Percentiles rank a stretch among this genome's conserved stretches.
Conservation (phyloP, 225 moss, liverwort and hornwort species). For the Marchantia paleacea region DNA sequence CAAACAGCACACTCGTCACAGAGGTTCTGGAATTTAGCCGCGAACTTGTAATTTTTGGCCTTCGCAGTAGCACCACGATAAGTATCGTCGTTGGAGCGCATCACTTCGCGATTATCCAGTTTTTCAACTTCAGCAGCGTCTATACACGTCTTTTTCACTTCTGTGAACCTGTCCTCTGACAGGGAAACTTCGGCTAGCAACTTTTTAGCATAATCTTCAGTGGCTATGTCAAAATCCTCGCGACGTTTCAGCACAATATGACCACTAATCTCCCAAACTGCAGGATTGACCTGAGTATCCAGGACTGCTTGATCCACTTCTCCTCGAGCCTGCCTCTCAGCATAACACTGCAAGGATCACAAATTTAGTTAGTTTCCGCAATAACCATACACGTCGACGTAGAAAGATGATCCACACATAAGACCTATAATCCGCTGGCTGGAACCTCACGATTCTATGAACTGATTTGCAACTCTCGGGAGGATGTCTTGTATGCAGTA, state of each 20-base stretch:
- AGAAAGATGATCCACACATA: too few species aligned
- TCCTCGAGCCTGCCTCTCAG: constrained; percentile 67
- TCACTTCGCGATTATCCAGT: neutral
- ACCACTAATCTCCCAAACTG: constrained; percentile 93
- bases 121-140: constrained; percentile 25
- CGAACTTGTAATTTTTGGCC: constrained; percentile 3
- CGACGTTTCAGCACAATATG: constrained; percentile 81
- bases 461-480: too few species aligned
- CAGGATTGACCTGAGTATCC: constrained; percentile 79
- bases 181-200: constrained; percentile 68
- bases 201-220: constrained; percentile 70
- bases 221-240: constrained; percentile 58
- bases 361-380: neutral
- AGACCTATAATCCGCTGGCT: too few species aligned
- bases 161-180: constrained; percentile 47
- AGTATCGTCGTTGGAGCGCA: neutral
- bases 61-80: neutral
- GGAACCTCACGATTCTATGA: too few species aligned
- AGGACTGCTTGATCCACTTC: constrained; percentile 68
- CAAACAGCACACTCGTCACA: constrained; percentile 18
- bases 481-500: too few species aligned
- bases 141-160: constrained; percentile 60
- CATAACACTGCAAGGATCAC: constrained; percentile 51
- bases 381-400: too few species aligned
- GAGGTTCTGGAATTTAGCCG: neutral